phyloP scores from a whole-genome alignment of 768 basidiomycete genomes.

The Leccinum subgranulosum region DNA sequence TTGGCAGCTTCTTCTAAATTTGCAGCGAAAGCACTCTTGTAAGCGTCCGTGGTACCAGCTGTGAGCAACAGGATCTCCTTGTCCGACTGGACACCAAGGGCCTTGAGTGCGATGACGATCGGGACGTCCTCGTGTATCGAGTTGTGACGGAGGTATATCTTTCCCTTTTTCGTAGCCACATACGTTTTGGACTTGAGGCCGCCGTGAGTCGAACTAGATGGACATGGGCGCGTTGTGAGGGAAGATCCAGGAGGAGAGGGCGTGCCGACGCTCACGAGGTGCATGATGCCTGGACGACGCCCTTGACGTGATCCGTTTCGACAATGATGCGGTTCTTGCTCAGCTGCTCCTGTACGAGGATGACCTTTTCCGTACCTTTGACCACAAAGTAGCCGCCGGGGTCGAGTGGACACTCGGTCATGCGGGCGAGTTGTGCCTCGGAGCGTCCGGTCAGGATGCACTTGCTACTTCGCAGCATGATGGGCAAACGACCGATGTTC shows the following conservation, averaged over 20 bases:
- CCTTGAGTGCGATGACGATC: constrained; percentile 93
- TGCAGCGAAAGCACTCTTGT: constrained; percentile 81
- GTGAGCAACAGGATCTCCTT: constrained; percentile 95
- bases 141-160: constrained; percentile 96
- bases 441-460: constrained; percentile 81
- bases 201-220: constrained; percentile 68
- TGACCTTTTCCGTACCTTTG: constrained; percentile 99
- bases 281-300: constrained; percentile 89
- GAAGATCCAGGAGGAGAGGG: neutral
- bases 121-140: constrained; percentile 97
- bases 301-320: constrained; percentile 88
- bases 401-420: constrained; percentile 97
- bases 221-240: constrained; percentile 8
- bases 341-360: constrained; percentile 96
- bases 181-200: constrained; percentile 97
- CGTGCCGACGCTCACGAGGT: constrained; percentile 68
- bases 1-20: constrained; percentile 94
- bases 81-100: constrained; percentile 93
- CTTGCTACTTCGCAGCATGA: constrained; percentile 96
- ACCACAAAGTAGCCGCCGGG: constrained; percentile 99
- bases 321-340: constrained; percentile 99
- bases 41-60: constrained; percentile 87
- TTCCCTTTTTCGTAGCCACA: constrained; percentile 90
- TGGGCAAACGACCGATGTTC: constrained; percentile 86
- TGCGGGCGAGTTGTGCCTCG: constrained; percentile 82